Evolutionary conservation across 176 grass and related monocot species (phyloP), one percentile per base, ranked within the genome.

Genomic region (Oryza glumipatula): DNA sequence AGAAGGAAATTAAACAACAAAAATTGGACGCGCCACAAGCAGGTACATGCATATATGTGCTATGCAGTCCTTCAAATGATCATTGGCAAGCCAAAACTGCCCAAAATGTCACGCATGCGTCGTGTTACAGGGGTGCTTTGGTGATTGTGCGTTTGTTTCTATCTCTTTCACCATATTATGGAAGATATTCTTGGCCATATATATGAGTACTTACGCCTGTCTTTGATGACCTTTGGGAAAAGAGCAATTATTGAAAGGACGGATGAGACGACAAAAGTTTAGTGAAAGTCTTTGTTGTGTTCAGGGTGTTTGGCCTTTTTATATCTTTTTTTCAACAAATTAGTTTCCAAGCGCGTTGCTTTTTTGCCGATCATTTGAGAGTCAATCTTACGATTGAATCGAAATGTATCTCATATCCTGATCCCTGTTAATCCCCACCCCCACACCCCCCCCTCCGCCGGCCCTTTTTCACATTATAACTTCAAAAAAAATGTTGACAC

Each of bases 41-140:
- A 32, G 12, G 19, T n/a, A 3, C 19, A 63, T 9, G 2, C 19
- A 63, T 63, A 63, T 63, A 63, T 63, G n/a, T 63, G 8, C 19
- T 49, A 56, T 61, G 24, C 9, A 8, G 68, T 46, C 83, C 75
- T 48, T 72, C 83, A 36, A 45, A 72, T 24, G 74, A 73, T 86
- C 16, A 74, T 74, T 11, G 72, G 24, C 15, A 47, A 47, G 26
- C 46, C 46, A 38, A 80, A 49, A 66, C 70, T 73, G 8, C 68
- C 54, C 54, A 19, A 26, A 58, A 19, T 5, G 65, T 78, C 74
- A 85, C 64, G 23, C 65, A 65, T 17, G 39, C 54, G 9, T 86
- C 54, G 26, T 23, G 41, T 73, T 86, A 17, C 43, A 66, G 74
- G 15, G 41, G 19, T 5, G 84, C 75, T 23, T 78, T 86, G 82